These are phyloP conservation scores for Syzygium jambos DNA, from an alignment of 345 rosid species.

Conservation along the genomic window DNA sequence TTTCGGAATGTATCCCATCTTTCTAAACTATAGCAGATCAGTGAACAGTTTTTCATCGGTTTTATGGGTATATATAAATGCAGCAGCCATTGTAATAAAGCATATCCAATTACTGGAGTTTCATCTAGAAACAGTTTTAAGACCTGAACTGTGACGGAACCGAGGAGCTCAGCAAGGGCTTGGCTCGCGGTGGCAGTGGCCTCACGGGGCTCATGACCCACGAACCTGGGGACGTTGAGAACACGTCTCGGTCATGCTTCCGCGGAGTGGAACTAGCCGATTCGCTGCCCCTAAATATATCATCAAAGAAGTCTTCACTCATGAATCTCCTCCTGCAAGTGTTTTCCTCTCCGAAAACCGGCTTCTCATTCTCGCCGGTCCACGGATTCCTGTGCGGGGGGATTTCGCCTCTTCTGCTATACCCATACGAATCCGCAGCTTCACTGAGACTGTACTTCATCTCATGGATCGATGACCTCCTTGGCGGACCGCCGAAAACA, in stretches of 20 bases:
- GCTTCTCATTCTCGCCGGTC: constrained; percentile 47
- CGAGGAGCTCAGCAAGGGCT: constrained; percentile 28
- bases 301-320: constrained; percentile 55
- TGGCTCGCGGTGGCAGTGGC: constrained; percentile 40
- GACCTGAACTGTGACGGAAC: constrained; percentile 73
- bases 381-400: constrained; percentile 16
- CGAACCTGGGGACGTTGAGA: constrained; percentile 42
- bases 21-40: background rate
- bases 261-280: constrained; percentile 38
- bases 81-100: background rate
- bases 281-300: constrained; percentile 53
- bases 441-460: constrained; percentile 34
- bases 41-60: background rate
- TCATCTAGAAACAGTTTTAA: background rate
- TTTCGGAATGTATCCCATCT: background rate
- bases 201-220: constrained; percentile 49
- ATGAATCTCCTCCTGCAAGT: constrained; percentile 25
- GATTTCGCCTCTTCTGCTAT: background rate
- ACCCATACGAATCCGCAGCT: constrained; percentile 5
- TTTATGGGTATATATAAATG: background rate
- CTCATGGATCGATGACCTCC: constrained; percentile 41
- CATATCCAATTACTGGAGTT: background rate
- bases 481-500: constrained; percentile 88
- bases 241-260: constrained; percentile 30
- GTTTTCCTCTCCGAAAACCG: constrained; percentile 67